A percentile compares a stretch with the other conserved stretches of the same genome.
Conservation (phyloP, 2,329 filamentous ascomycete genomes). For the Beauveria medogensis region DNA sequence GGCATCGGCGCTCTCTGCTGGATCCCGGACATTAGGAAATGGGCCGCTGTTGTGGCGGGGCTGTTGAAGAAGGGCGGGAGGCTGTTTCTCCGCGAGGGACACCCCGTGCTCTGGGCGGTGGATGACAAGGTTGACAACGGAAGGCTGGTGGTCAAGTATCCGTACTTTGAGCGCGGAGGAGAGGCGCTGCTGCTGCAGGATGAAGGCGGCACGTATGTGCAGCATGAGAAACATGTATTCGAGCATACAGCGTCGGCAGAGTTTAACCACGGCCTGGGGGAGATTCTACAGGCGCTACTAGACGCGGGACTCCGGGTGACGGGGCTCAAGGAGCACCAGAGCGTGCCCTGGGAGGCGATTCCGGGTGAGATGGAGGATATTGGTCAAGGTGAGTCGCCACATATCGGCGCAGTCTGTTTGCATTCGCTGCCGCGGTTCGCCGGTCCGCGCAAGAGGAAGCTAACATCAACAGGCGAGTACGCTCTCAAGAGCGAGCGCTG, state of each 20-base stretch:
- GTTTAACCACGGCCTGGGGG: slow-evolving; percentile 14
- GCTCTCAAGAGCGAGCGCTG: slow-evolving; percentile 10
- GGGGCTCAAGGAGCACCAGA: slow-evolving; percentile 12
- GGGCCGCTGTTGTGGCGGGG: slow-evolving; percentile 12
- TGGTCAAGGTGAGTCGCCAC: slow-evolving; percentile 8
- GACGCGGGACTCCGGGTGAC: slow-evolving; percentile 9
- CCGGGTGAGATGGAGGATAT: slow-evolving; percentile 10
- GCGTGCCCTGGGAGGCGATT: slow-evolving; percentile 11
- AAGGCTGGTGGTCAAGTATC: slow-evolving; percentile 6
- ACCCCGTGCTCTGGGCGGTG: slow-evolving; percentile 12
- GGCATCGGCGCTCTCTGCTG: slow-evolving; percentile 15
- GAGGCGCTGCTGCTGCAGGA: slow-evolving; percentile 7
- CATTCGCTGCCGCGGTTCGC: too few relatives aligned
- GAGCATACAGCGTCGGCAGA: slow-evolving; percentile 5
- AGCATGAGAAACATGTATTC: slow-evolving; percentile 5
- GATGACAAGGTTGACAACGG: slow-evolving; percentile 2
- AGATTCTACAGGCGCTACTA: slow-evolving; percentile 15
- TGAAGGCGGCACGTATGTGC: slow-evolving; percentile 10
- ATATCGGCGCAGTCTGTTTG: too few relatives aligned
- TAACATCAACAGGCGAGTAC: slow-evolving; percentile 10
- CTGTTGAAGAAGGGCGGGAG: slow-evolving; percentile 11
- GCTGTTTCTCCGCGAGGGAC: slow-evolving; percentile 13
- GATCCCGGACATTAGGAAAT: slow-evolving; percentile 10
- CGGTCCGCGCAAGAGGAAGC: neutral
- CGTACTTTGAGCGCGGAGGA: slow-evolving; percentile 14